Evolutionary conservation across 495 filamentous ascomycete genomes (phyloP), one percentile per base, ranked within the genome.

Genomic region (Neurospora terricola): DNA sequence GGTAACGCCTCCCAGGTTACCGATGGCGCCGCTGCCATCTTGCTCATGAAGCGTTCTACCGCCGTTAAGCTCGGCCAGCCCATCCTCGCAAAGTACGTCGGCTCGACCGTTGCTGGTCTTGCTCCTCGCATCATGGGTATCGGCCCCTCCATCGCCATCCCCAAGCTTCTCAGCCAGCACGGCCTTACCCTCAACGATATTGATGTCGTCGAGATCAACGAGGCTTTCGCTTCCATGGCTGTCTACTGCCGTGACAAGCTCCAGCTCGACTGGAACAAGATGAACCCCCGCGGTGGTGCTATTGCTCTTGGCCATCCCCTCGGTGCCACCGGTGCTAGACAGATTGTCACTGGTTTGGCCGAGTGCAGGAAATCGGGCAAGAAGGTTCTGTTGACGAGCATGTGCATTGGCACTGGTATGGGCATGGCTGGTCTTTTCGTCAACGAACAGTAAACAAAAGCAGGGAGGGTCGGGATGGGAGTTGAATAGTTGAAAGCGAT

Each of bases 1-100:
- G 96, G 96, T n/a, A 99, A 99, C 80, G 92, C 93, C 68, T 93
- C 90, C 75, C 96, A 99, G 83, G 93, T 99, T 72, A 98, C 96
- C 48, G 96, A 99, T 79, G 96, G 96, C 72, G 95, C 95, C 12
- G 94, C 96, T 18, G 91, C 95, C 7, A 84, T 98, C 14, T 88
- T 99, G 66, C 86, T 99, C 14, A 99, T 99, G 96, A 93, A 93
- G 83, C 92, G 96, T 23, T 94, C 91, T 59, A 94, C 90, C 75
- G 96, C 96, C 69, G 89, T 92, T 78, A 90, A 92, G 82, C 88
- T 98, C 42, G 91, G 92, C 77, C 92, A 97, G 85, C 94, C 96
- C 69, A 94, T 99, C 82, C 82, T 98, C 71, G 96, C 90, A 79
- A 99, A 99, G 82, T 99, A 93, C 84, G 93, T 93, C 78, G 94